Evolutionary conservation across 768 basidiomycete genomes (phyloP), one percentile per base, ranked within the genome.

Genomic region (Lentinula boryana): DNA sequence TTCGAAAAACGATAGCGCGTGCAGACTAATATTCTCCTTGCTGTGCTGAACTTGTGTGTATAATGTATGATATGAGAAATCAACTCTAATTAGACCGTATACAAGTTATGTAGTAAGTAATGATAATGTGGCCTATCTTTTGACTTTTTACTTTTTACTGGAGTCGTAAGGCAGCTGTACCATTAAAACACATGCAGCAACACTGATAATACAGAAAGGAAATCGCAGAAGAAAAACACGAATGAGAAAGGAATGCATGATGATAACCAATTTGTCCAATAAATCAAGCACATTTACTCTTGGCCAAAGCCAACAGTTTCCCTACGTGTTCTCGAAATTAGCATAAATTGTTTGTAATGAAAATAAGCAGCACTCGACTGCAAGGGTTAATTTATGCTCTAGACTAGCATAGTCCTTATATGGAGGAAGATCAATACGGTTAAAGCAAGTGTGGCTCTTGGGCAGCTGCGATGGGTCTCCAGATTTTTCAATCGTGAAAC

Each of bases 401-500:
- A 98, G 72, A 66, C 87, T 93, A 43, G 91, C 91, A 70, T 96
- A 97, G 67, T 94, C 93, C 70, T 93, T 95, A 73, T 99, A 99
- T 12, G 95, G 93, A n/a, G 97, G 97, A 58, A 99, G 75, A 76
- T 99, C 97, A 67, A 96, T 94, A 48, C 93, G 82, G 66, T 91
- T 98, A 84, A 99, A 99, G 78, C 97, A 98, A 1, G 90, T 91
- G 69, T 92, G 90, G 72, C 89, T 92, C 86, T 98, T 99, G 1
- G 97, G 97, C 68, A 99, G 75, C 72, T 97, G 95, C 23, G 90
- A 91, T 21, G 95, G 92, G 69, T 99, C 97, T 31, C 97, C 97
- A 38, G 93, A 91, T 77, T 98, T 98, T 75, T 99, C 97, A 69
- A 99, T 98, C 7, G 97, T 99, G 75, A 99, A 99, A 51, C 96